A percentile compares a stretch with the other conserved stretches of the same genome.
Conservation (phyloP, 495 filamentous ascomycete genomes). For the Tuber melanosporum region DNA sequence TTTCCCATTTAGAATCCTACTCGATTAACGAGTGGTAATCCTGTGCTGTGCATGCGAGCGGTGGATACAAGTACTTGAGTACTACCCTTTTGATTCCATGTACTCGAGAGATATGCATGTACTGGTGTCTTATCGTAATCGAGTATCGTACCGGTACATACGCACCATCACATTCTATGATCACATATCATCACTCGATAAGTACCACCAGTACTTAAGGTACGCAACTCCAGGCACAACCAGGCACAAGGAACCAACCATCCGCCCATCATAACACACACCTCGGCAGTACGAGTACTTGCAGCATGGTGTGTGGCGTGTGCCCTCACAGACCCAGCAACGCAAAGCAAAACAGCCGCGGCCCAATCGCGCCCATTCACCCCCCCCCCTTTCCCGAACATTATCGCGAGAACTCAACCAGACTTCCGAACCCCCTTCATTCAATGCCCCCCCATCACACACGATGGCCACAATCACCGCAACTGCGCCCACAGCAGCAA, state of each 20-base stretch:
- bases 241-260: neutral
- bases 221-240: neutral
- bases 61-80: neutral
- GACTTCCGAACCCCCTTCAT: slow-evolving; percentile 6
- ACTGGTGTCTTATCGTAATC: no score
- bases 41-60: neutral
- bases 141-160: no score
- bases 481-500: slow-evolving; percentile 10
- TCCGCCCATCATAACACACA: neutral
- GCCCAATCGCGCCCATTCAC: slow-evolving; percentile 31
- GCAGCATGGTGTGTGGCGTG: neutral
- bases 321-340: neutral
- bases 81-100: neutral
- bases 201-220: neutral
- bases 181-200: neutral
- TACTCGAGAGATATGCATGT: neutral
- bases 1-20: neutral
- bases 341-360: slow-evolving; percentile 8
- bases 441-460: slow-evolving; percentile 35
- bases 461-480: slow-evolving; percentile 27
- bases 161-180: neutral
- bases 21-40: no score
- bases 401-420: neutral
- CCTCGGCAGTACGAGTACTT: neutral
- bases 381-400: slow-evolving; percentile 13